Base-by-base conservation (phyloP, 2,329 filamentous ascomycete genomes). In the Calonectria pauciramosa region DNA sequence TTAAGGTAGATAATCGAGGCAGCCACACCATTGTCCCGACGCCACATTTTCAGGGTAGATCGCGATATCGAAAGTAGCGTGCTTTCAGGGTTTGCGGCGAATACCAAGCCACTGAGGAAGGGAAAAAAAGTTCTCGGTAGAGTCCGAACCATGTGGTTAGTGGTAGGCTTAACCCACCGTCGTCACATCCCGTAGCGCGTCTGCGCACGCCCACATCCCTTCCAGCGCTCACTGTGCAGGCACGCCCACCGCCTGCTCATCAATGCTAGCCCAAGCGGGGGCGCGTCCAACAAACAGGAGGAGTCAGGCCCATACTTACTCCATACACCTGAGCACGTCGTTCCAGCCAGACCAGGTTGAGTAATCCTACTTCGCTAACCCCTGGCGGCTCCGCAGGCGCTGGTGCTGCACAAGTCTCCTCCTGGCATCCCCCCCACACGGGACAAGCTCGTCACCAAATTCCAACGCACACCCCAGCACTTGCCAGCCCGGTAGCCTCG, bases 281-380 rank as follows among this genome's bases (percentile, higher is more conserved):
- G 26, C 52, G 8, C 28, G 52, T 30, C 52, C 52, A 56, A 56
- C 28, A 34, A 56, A 56, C 28, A 34, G 52, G 36, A 63, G 56
- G 56, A 63, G 56, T 41, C 36, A 63, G 56, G 34, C 23, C 56
- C 54, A 28, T 41, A 20, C 34, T 14, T 41, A 41, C 56, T 63
- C 56, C 56, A 63, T 63, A 63, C 56, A 63, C 56, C 56, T 63
- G 56, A 63, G 56, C 56, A 63, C 56, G 56, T 63, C 56, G 34
- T 63, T 63, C 56, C 34, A 41, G 56, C 56, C 38, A 18, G 56
- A 23, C 6, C 56, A 63, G 34, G 56, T 63, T 63, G 36, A 63
- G 56, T 41, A 63, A 63, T 63, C 56, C 56, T 30, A 41, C 56
- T 38, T 63, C 56, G 56, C 56, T 63, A 63, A 63, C 38, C 56